Percentiles rank a stretch among this genome's conserved stretches.
Evolutionary conservation across 2,329 filamentous ascomycete species (phyloP).

Genomic region (Monilinia vaccinii-corymbosi): DNA sequence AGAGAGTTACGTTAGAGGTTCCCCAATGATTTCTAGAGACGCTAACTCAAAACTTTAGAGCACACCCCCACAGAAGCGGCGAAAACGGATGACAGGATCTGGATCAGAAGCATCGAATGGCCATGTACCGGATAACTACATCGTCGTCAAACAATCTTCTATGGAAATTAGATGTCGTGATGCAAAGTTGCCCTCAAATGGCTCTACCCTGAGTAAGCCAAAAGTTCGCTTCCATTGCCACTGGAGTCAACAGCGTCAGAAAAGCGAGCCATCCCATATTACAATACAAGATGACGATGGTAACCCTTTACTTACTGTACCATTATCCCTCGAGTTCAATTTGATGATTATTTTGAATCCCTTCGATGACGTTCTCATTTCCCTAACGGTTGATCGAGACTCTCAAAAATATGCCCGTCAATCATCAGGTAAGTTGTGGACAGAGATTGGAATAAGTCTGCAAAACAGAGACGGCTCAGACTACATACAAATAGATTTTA

Average conservation of each 20-base stretch:
- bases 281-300: slow-evolving; percentile 17
- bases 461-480: slow-evolving; percentile 16
- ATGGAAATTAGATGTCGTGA: slow-evolving; percentile 20
- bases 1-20: background rate
- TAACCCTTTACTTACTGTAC: slow-evolving; percentile 14
- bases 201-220: slow-evolving; percentile 14
- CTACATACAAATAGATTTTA: slow-evolving; percentile 20
- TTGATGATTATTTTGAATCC: background rate
- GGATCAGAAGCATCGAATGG: background rate
- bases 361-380: slow-evolving; percentile 20
- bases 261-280: slow-evolving; percentile 13
- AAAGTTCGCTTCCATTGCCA: slow-evolving; percentile 17
- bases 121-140: slow-evolving; percentile 14
- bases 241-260: slow-evolving; percentile 5
- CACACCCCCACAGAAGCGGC: slow-evolving; percentile 18
- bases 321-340: slow-evolving; percentile 6
- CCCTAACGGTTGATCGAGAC: slow-evolving; percentile 19
- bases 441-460: slow-evolving; percentile 21
- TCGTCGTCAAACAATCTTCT: slow-evolving; percentile 21
- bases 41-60: background rate
- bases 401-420: slow-evolving; percentile 18
- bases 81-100: slow-evolving; percentile 12
- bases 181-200: slow-evolving; percentile 9
- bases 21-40: background rate
- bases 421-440: slow-evolving; percentile 23